These are phyloP conservation scores for Phaeosphaeria sp. DNA, from an alignment of 2,329 filamentous ascomycete species.

Conservation along the genomic window DNA sequence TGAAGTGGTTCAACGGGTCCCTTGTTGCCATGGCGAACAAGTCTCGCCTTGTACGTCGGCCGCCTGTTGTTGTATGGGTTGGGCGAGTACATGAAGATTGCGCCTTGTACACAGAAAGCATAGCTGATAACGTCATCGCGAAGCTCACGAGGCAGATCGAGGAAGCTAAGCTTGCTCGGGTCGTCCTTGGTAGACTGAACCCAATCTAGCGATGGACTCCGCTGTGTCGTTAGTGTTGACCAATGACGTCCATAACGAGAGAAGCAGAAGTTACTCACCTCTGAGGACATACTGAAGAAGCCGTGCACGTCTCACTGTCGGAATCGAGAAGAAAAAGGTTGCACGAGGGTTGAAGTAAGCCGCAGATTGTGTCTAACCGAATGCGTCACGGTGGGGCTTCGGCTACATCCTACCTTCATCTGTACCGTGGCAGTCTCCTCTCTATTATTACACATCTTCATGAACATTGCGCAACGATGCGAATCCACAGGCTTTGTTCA, in stretches of 20 bases:
- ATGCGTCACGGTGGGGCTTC: not conserved
- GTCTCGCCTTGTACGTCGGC: conserved; percentile 23
- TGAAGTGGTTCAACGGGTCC: conserved; percentile 32
- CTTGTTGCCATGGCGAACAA: conserved; percentile 30
- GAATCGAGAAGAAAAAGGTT: not conserved
- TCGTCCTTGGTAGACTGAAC: conserved; percentile 25
- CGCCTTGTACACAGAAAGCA: conserved; percentile 31
- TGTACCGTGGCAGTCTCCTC: not conserved
- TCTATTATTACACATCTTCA: not conserved
- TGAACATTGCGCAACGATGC: not conserved
- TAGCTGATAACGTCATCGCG: conserved; percentile 34
- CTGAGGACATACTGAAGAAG: not conserved
- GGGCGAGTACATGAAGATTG: conserved; percentile 35
- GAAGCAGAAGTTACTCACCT: not conserved
- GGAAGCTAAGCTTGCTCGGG: conserved; percentile 22
- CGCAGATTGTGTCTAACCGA: not conserved
- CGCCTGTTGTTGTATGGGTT: conserved; percentile 18
- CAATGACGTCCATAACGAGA: not conserved
- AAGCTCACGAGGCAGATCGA: conserved; percentile 43
- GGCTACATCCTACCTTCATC: not conserved
- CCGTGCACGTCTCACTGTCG: not conserved
- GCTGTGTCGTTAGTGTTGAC: conserved; percentile 2
- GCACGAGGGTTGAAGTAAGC: not conserved
- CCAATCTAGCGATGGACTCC: conserved; percentile 21
- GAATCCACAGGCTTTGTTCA: no score